Percentiles rank a stretch among this genome's conserved stretches.
phyloP scores from a whole-genome alignment of 257 asterid genomes.

The Vinca minor region DNA sequence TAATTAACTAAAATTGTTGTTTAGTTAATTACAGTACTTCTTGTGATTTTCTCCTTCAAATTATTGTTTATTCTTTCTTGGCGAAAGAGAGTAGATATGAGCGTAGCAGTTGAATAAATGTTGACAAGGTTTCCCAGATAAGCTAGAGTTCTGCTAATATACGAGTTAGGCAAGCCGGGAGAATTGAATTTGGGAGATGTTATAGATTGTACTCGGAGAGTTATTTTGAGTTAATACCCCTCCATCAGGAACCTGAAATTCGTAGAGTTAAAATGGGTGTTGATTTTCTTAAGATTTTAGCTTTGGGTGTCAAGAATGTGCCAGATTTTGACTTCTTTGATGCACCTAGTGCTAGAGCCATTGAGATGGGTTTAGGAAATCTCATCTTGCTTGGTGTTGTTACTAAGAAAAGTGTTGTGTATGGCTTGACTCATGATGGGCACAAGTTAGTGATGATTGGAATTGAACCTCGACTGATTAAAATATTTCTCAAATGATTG shows the following conservation, averaged over 20 bases:
- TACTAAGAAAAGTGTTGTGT: constrained; percentile 25
- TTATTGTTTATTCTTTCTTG: constrained; percentile 89
- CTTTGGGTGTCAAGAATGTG: constrained; percentile 67
- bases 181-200: constrained; percentile 88
- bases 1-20: too few species aligned
- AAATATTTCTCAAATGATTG: constrained; percentile 60
- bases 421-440: constrained; percentile 57
- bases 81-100: constrained; percentile 76
- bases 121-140: constrained; percentile 56
- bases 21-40: too few species aligned
- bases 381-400: constrained; percentile 75
- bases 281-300: constrained; percentile 82
- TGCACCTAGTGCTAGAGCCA: constrained; percentile 61
- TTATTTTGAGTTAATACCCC: constrained; percentile 57
- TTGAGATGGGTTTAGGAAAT: constrained; percentile 64
- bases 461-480: constrained; percentile 86
- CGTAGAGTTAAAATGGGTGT: constrained; percentile 82
- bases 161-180: constrained; percentile 93
- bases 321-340: constrained; percentile 73
- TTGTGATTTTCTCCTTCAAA: too few species aligned
- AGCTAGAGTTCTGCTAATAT: constrained; percentile 95
- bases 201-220: constrained; percentile 61
- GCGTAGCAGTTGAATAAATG: constrained; percentile 74
- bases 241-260: constrained; percentile 86
- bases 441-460: constrained; percentile 70